These are phyloP conservation scores for Gossypium lobatum DNA, from an alignment of 441 rosid species.

Conservation along the genomic window DNA sequence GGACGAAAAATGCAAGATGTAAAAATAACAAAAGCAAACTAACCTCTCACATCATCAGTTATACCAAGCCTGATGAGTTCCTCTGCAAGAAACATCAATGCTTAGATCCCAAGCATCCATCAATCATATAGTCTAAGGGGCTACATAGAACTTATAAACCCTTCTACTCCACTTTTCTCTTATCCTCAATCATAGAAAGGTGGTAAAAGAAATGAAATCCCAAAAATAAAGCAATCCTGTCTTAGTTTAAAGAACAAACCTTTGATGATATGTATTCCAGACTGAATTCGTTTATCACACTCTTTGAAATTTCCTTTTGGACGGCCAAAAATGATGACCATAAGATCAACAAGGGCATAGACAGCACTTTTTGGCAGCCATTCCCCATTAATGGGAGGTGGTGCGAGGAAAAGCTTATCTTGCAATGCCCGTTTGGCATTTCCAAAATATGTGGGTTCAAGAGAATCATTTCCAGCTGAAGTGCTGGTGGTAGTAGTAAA, in stretches of 20 bases:
- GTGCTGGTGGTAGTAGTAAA: slow-evolving; percentile 22
- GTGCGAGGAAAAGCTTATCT: slow-evolving; percentile 76
- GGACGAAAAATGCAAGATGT: slow-evolving; percentile 8
- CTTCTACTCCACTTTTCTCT: slow-evolving; percentile 1
- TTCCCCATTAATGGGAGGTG: slow-evolving; percentile 83
- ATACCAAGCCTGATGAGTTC: slow-evolving; percentile 83
- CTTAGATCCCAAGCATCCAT: slow-evolving; percentile 18
- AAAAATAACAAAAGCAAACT: slow-evolving; percentile 20
- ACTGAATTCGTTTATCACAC: slow-evolving; percentile 77
- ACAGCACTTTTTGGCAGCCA: slow-evolving; percentile 94
- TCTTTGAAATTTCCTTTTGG: slow-evolving; percentile 92
- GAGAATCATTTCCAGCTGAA: slow-evolving; percentile 32
- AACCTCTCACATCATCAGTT: slow-evolving; percentile 70
- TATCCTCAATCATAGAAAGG: background rate
- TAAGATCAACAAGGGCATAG: slow-evolving; percentile 83
- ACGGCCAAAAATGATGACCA: slow-evolving; percentile 80
- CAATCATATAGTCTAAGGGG: background rate
- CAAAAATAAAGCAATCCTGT: background rate
- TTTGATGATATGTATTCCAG: slow-evolving; percentile 73
- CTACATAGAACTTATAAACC: background rate
- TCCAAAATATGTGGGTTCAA: slow-evolving; percentile 60
- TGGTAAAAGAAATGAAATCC: background rate
- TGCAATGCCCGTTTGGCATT: slow-evolving; percentile 43
- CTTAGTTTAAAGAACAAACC: slow-evolving; percentile 34
- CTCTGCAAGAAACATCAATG: slow-evolving; percentile 43